phyloP scores from a whole-genome alignment of 176 grass and related monocot species.

The Carex pumila region DNA sequence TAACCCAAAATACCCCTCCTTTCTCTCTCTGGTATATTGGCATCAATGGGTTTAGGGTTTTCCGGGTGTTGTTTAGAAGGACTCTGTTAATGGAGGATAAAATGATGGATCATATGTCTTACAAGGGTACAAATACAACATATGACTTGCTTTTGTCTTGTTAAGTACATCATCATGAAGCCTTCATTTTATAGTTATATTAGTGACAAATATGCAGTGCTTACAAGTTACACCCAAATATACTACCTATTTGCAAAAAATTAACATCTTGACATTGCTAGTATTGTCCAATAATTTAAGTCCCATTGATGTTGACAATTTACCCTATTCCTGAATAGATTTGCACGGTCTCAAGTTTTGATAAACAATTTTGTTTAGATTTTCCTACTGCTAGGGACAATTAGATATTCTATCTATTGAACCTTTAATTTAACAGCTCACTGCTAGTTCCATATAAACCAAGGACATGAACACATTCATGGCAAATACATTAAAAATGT shows the following conservation, averaged over 20 bases:
- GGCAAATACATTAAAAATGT: not conserved
- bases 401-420: not conserved
- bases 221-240: not conserved
- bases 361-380: not conserved
- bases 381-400: not conserved
- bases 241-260: not conserved
- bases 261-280: not conserved
- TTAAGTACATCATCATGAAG: not conserved
- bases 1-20: not conserved
- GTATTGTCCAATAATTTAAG: not conserved
- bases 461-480: not conserved
- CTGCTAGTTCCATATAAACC: not conserved
- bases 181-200: not conserved
- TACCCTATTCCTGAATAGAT: not conserved
- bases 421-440: not conserved
- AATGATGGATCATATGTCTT: not conserved
- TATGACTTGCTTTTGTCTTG: not conserved
- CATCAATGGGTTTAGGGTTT: not conserved
- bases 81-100: not conserved
- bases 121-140: not conserved
- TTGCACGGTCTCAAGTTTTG: not conserved
- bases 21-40: not conserved
- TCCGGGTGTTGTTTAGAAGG: not conserved
- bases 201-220: not conserved
- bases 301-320: not conserved